These are phyloP conservation scores for Debaryomyces sp. DNA, from an alignment of 1,139 yeast species.

Conservation along the genomic window DNA sequence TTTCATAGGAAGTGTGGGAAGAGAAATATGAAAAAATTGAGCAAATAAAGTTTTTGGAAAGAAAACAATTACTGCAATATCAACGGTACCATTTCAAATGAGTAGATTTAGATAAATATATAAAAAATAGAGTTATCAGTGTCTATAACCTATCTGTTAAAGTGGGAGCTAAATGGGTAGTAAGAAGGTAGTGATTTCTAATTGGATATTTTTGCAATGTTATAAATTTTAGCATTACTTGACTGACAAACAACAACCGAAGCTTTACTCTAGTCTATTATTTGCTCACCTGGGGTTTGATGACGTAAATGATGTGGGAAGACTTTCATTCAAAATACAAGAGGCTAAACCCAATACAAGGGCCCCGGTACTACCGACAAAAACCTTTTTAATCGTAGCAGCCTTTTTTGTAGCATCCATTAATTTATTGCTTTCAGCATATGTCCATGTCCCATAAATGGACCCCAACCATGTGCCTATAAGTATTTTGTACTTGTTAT, in stretches of 20 bases:
- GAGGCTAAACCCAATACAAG: constrained; percentile 56
- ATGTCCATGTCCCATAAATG: constrained; percentile 79
- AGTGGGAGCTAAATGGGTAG: too few species aligned
- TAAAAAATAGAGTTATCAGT: neutral
- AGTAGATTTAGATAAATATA: neutral
- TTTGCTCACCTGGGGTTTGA: neutral
- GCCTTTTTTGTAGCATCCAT: constrained; percentile 74
- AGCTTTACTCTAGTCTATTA: neutral
- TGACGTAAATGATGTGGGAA: neutral
- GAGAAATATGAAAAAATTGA: too few species aligned
- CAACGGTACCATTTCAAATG: neutral
- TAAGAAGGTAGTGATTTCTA: neutral
- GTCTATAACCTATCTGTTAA: too few species aligned
- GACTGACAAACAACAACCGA: too few species aligned
- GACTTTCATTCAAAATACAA: neutral
- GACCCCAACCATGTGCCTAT: constrained; percentile 86
- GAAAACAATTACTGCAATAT: neutral
- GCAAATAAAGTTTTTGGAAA: too few species aligned
- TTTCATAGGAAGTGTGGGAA: too few species aligned
- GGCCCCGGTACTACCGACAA: constrained; percentile 77
- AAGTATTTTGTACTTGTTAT: constrained; percentile 75
- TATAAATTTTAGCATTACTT: too few species aligned
- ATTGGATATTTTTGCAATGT: neutral
- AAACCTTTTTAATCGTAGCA: constrained; percentile 93
- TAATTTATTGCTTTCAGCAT: constrained; percentile 73